A percentile compares a stretch with the other conserved stretches of the same genome.
phyloP scores from a whole-genome alignment of 2,329 filamentous ascomycete species.

The Gnomoniopsis sp. region DNA sequence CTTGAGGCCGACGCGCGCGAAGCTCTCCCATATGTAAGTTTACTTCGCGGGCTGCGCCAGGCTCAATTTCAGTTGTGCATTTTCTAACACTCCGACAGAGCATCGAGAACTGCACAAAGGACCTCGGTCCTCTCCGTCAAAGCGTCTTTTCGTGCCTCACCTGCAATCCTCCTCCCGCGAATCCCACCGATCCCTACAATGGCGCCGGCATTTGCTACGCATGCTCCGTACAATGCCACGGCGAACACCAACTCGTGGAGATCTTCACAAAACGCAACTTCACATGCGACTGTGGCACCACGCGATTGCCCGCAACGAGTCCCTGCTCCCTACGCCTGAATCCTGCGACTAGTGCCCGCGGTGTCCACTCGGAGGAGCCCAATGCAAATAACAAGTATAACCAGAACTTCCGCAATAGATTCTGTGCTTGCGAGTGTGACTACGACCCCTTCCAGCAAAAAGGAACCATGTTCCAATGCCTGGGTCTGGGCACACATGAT shows the following conservation, averaged over 20 bases:
- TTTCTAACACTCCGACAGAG: constrained; percentile 53
- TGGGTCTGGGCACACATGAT: constrained; percentile 76
- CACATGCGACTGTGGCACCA: constrained; percentile 93
- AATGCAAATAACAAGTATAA: constrained; percentile 81
- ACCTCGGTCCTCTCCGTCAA: constrained; percentile 84
- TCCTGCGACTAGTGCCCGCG: constrained; percentile 69
- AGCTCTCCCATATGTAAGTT: constrained; percentile 83
- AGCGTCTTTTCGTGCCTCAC: constrained; percentile 89
- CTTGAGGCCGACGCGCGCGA: constrained; percentile 95
- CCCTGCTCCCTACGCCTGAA: constrained; percentile 77
- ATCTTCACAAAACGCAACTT: constrained; percentile 96
- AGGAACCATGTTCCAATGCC: constrained; percentile 96
- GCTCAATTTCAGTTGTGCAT: neutral
- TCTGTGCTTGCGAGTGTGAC: constrained; percentile 84
- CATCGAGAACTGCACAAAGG: constrained; percentile 88
- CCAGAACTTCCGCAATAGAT: constrained; percentile 89
- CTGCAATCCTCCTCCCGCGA: constrained; percentile 76
- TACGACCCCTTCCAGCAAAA: constrained; percentile 89
- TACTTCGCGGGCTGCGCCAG: neutral
- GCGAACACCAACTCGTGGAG: constrained; percentile 91
- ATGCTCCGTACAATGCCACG: constrained; percentile 94
- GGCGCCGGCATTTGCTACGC: constrained; percentile 91
- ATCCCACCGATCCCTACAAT: constrained; percentile 59
- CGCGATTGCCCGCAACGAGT: constrained; percentile 65
- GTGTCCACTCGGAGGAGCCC: constrained; percentile 72